A percentile compares a stretch with the other conserved stretches of the same genome.
Evolutionary conservation across 176 grass and related monocot genomes (phyloP).

Genomic region (Avena atlantica): DNA sequence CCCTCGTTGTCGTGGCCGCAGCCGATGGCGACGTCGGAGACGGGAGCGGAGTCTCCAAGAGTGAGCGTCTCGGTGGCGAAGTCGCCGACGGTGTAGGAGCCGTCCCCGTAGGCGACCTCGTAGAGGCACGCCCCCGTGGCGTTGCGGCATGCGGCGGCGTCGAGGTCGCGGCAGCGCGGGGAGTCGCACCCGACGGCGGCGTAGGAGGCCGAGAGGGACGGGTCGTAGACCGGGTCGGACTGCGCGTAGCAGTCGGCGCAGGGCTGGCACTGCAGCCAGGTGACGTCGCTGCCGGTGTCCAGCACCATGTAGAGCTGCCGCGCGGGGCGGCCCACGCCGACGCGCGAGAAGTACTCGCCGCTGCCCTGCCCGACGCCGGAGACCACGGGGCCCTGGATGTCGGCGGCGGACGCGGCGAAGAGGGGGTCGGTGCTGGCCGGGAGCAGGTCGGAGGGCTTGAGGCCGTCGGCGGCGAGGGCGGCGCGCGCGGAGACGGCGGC

Average conservation of each 20-base stretch:
- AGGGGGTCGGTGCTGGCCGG: constrained; percentile 29
- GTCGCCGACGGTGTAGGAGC: constrained; percentile 95
- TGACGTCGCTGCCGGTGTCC: constrained; percentile 96
- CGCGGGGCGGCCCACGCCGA: constrained; percentile 71
- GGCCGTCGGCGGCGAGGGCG: constrained; percentile 53
- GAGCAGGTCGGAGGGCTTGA: constrained; percentile 43
- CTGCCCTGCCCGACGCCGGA: constrained; percentile 81
- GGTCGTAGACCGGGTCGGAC: constrained; percentile 83
- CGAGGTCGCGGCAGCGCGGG: constrained; percentile 62
- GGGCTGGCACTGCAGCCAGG: constrained; percentile 92
- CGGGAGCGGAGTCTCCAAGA: constrained; percentile 54
- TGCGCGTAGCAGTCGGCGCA: constrained; percentile 97
- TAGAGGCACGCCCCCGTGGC: constrained; percentile 63
- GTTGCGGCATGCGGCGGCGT: constrained; percentile 84
- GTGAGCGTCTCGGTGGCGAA: constrained; percentile 88
- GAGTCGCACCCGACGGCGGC: constrained; percentile 69
- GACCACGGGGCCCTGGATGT: constrained; percentile 80
- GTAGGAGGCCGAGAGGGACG: constrained; percentile 71
- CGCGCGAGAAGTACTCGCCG: constrained; percentile 95
- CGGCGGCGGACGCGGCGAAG: constrained; percentile 30
- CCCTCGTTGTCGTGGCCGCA: constrained; percentile 98
- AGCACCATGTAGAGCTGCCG: constrained; percentile 86
- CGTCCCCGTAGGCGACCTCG: constrained; percentile 94
- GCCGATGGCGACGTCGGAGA: constrained; percentile 70
- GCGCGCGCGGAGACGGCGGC: constrained; percentile 53